phyloP scores from a whole-genome alignment of 2,329 filamentous ascomycete species.

The Ascochyta clinopodiicola region DNA sequence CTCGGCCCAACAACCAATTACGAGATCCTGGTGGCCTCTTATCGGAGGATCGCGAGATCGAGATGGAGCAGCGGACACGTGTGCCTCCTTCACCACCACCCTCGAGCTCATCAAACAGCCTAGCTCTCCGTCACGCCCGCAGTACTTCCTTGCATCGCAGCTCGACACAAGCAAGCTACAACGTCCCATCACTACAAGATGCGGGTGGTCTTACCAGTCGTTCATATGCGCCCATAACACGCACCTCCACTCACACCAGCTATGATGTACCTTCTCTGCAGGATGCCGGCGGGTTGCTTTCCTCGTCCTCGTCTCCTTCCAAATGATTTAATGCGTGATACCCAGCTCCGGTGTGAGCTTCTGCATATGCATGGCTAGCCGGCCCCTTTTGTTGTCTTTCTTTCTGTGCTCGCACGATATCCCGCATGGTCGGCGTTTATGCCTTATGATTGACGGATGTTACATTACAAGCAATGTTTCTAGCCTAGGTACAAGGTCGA shows the following conservation, averaged over 20 bases:
- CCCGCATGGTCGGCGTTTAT: conserved; percentile 26
- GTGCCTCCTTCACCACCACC: conserved; percentile 22
- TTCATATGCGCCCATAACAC: conserved; percentile 19
- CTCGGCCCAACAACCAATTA: conserved; percentile 29
- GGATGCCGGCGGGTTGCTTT: conserved; percentile 44
- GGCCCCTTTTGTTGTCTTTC: conserved; percentile 16
- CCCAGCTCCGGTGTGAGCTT: conserved; percentile 33
- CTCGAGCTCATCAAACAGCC: conserved; percentile 23
- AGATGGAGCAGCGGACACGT: conserved; percentile 21
- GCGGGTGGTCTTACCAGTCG: conserved; percentile 34
- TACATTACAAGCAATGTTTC: conserved; percentile 4
- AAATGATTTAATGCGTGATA: conserved; percentile 40
- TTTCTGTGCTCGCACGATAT: conserved; percentile 27
- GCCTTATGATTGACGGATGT: conserved; percentile 24
- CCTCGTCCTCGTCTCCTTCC: conserved; percentile 19
- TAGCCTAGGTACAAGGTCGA: not conserved
- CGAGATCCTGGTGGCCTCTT: conserved; percentile 37
- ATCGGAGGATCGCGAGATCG: conserved; percentile 31
- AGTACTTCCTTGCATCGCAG: conserved; percentile 25
- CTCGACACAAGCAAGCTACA: conserved; percentile 30
- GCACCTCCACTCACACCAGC: conserved; percentile 32
- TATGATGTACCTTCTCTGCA: conserved; percentile 37
- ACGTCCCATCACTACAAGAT: conserved; percentile 39
- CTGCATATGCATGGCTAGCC: conserved; percentile 31
- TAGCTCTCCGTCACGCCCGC: conserved; percentile 16